A percentile compares a stretch with the other conserved stretches of the same genome.
These are phyloP conservation scores for Pseudozyma tsukubaensis DNA, from an alignment of 1,284 basidiomycete genomes.

Conservation along the genomic window DNA sequence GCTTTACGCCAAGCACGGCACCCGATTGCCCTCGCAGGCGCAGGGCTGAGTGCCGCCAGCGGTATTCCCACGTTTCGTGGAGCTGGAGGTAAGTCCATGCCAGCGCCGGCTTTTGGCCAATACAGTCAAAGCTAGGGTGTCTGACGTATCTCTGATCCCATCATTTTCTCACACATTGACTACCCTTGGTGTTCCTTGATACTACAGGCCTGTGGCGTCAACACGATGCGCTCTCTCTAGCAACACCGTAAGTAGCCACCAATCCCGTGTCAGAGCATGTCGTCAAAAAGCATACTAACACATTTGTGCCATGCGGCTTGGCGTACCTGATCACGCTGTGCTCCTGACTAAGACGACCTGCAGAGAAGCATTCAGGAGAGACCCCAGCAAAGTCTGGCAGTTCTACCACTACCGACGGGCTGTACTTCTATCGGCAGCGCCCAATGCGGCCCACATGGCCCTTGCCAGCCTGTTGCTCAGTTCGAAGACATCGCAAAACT, in stretches of 20 bases:
- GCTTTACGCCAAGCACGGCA: slow-evolving; percentile 70
- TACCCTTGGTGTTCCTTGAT: not conserved
- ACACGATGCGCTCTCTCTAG: slow-evolving; percentile 74
- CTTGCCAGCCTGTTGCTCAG: slow-evolving; percentile 72
- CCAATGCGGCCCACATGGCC: slow-evolving; percentile 75
- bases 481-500: not conserved
- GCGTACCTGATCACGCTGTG: not conserved
- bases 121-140: not conserved
- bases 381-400: slow-evolving; percentile 75
- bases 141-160: not conserved
- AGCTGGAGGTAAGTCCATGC: slow-evolving; percentile 70
- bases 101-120: not conserved
- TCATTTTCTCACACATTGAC: not conserved
- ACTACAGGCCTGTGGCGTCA: slow-evolving; percentile 73
- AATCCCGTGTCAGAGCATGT: not conserved
- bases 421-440: slow-evolving; percentile 71
- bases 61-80: slow-evolving; percentile 77
- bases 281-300: too few species aligned
- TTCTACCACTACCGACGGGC: slow-evolving; percentile 76
- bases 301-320: too few species aligned
- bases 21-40: slow-evolving; percentile 75
- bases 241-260: slow-evolving; percentile 71
- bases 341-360: too few species aligned
- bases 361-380: slow-evolving; percentile 72
- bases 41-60: slow-evolving; percentile 73